Evolutionary conservation across 2,329 filamentous ascomycete genomes (phyloP), one percentile per base, ranked within the genome.

Genomic region (Fusarium sp.): DNA sequence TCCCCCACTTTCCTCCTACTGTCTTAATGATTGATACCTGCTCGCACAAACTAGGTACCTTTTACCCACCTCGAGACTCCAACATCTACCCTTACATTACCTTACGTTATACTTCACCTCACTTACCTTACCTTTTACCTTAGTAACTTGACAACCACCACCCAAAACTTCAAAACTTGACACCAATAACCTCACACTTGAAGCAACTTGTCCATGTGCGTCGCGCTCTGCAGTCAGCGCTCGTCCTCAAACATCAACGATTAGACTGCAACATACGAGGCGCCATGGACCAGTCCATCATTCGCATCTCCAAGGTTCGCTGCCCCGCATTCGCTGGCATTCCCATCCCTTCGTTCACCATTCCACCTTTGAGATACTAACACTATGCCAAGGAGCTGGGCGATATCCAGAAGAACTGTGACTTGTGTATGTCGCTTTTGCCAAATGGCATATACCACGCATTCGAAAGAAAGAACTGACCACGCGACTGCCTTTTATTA

Each of bases 371-470:
- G 38, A 70, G 42, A 59, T 63, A 58, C 70, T 72, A 66, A 77
- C 63, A 48, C 48, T 51, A 63, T 64, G 41, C 46, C 37, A 70
- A 96, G 92, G 95, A 98, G 84, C 88, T 98, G 73, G 89, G 91
- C 78, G 93, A 96, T 75, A 91, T 98, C 66, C 94, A 97, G 81
- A 92, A 92, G 80, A 92, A 90, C 71, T 89, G 90, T 25, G 95
- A 98, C 82, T 86, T 98, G 38, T 97, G 93, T 95, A 87, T 78
- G 91, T 82, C 35, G 27, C 19, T 37, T 39, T 25, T 37, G 23
- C n/a, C 19, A 51, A n/a, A 21, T 33, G 29, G 33, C 45, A 23
- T 37, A 14, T 23, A 38, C 16, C 37, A 27, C 31, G 19, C 25
- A 52, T 11, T 29, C 41, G 35, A 33, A 31, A 51, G 35, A 58